Conservation (phyloP, 2,329 filamentous ascomycete genomes). For the Hortaea sp. region DNA sequence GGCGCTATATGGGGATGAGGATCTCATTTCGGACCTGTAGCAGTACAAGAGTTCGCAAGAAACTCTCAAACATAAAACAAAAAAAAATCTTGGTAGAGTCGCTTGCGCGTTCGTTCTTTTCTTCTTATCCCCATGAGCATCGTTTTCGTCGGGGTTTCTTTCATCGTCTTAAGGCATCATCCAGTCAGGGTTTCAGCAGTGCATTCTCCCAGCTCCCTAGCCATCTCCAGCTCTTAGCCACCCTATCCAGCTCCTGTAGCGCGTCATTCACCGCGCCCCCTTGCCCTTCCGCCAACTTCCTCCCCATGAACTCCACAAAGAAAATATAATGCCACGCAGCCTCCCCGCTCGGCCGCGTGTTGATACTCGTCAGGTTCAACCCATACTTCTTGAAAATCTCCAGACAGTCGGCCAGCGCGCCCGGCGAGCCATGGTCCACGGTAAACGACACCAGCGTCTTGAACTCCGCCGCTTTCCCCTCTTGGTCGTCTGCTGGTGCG, state of each 20-base stretch:
- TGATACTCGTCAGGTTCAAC: conserved; percentile 80
- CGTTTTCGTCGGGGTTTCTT: not conserved
- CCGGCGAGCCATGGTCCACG: conserved; percentile 64
- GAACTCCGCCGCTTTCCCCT: conserved; percentile 10
- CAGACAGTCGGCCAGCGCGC: conserved; percentile 73
- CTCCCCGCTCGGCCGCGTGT: conserved; percentile 67
- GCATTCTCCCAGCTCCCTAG: conserved; percentile 25
- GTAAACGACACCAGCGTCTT: conserved; percentile 81
- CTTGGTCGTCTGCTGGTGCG: conserved; percentile 5
- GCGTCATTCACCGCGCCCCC: conserved; percentile 51
- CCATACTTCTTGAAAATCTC: conserved; percentile 57
- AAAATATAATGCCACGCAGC: conserved; percentile 86
- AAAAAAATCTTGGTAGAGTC: no score
- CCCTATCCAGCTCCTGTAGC: conserved; percentile 46
- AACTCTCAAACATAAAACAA: no score
- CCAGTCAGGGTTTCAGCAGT: conserved; percentile 3
- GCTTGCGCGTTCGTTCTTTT: no score
- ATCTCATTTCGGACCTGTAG: conserved; percentile 1
- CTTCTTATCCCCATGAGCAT: not conserved
- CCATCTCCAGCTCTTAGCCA: conserved; percentile 55
- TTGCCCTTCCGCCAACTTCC: conserved; percentile 39
- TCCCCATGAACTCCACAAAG: conserved; percentile 78
- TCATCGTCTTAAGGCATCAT: not conserved
- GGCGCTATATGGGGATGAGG: not conserved
- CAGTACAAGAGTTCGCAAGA: conserved; percentile 3